Evolutionary conservation across 345 rosid species (phyloP).

Genomic region (Syzygium jambos): DNA sequence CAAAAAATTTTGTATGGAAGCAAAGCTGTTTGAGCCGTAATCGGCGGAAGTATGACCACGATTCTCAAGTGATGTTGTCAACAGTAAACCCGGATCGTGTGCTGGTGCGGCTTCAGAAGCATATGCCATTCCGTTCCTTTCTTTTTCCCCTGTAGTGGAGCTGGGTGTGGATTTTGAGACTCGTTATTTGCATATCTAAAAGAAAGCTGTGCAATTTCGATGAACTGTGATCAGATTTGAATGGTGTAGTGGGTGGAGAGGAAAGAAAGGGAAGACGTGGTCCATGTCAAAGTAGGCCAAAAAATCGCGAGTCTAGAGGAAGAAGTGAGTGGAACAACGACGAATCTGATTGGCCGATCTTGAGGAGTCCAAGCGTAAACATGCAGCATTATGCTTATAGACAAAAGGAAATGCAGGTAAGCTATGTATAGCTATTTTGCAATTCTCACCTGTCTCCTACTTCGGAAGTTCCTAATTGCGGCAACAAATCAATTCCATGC

Average conservation of each 20-base stretch:
- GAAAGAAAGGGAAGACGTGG: not conserved
- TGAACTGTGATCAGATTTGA: not conserved
- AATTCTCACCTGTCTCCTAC: not conserved
- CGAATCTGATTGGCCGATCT: not conserved
- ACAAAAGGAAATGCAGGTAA: not conserved
- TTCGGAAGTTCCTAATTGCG: not conserved
- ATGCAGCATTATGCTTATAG: not conserved
- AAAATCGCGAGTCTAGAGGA: not conserved
- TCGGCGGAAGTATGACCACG: not conserved
- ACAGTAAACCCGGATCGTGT: not conserved
- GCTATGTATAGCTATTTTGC: accelerated
- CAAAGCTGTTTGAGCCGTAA: not conserved
- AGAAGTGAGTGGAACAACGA: not conserved
- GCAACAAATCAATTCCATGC: not conserved
- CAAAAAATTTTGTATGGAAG: not conserved
- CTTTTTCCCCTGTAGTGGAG: accelerated
- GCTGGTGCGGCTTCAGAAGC: not conserved
- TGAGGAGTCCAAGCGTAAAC: not conserved
- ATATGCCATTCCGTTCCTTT: not conserved
- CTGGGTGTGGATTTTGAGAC: not conserved
- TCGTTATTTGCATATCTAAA: not conserved
- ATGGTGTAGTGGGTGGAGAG: not conserved
- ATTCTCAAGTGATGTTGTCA: not conserved
- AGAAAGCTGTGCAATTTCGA: not conserved
- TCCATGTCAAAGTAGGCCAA: not conserved